Evolutionary conservation across 805 yeast species (phyloP), one percentile per base, ranked within the genome.

Genomic region (Diddensiella transvaalensis): DNA sequence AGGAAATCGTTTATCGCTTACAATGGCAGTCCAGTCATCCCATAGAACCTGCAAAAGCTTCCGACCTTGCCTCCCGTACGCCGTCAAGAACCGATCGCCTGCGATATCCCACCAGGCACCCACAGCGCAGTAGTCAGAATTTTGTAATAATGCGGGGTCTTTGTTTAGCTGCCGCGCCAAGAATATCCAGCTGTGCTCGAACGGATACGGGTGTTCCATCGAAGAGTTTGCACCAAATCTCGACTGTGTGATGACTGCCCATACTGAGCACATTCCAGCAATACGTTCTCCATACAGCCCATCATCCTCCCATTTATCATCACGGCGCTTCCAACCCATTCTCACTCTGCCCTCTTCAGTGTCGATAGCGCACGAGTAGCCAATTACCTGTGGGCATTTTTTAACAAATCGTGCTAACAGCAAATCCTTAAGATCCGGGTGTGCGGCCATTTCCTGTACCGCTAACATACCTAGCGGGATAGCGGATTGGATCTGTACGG

Each of bases 81-180:
- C 75, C 6, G 61, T 60, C 4, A 74, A 46, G 48, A 91, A 78
- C 37, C 79, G 72, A 5, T 57, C 52, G 0, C 86, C 90, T 42
- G 84, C 74, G 3, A 89, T 80, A 55, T 93, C 98, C 96, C 97
- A 88, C 97, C 97, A 90, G 29, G 85, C 78, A 1, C 87, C 83
- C 3, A 82, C 74, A 1, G 84, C 77, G 0, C 80, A 72, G 60
- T 74, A 90, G 62, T 90, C 96, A 0, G 84, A 76, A 54, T 87
- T 83, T 0, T 79, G 70, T 10, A 89, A 60, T 11, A 76, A 62
- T 0, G 69, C 68, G 2, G 60, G 29, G 1, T 80, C 76, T 22
- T 56, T 56, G 65, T 93, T 89, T 38, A 85, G 70, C 44, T 79
- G 64, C 39, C 97, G 70, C 0, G 96, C 83, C n/a, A 85, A 55